Conservation (phyloP, 768 basidiomycete species). For the Kwoniella shandongensis region DNA sequence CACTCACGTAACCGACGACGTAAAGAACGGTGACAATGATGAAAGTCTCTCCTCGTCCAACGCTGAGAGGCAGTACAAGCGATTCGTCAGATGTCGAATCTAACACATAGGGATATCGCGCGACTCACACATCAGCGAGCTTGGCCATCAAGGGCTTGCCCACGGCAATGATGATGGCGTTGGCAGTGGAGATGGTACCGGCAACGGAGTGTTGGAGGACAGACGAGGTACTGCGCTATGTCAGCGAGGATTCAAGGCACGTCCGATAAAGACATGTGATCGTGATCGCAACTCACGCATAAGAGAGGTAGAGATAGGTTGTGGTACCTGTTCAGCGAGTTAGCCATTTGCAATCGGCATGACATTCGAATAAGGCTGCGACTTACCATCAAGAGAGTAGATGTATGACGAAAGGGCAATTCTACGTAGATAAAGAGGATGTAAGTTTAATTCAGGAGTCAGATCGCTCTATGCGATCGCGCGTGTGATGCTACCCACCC, state of each 20-base stretch:
- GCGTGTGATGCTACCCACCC: slow-evolving; percentile 55
- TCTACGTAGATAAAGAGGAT: too few relatives aligned
- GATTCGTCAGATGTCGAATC: background rate
- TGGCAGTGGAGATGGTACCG: slow-evolving; percentile 35
- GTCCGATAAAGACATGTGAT: background rate
- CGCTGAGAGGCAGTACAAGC: slow-evolving; percentile 23
- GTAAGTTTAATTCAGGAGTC: background rate
- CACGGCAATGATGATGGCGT: slow-evolving; percentile 56
- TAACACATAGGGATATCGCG: background rate
- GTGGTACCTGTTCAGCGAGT: slow-evolving; percentile 56
- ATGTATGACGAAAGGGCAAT: slow-evolving; percentile 71
- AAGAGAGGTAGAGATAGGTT: slow-evolving; percentile 65
- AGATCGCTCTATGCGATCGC: background rate
- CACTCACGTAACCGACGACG: slow-evolving; percentile 59
- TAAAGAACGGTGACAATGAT: slow-evolving; percentile 63
- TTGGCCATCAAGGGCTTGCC: slow-evolving; percentile 73
- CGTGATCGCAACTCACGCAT: slow-evolving; percentile 57
- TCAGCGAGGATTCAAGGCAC: slow-evolving; percentile 2
- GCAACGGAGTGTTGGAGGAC: slow-evolving; percentile 40
- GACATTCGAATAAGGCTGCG: background rate
- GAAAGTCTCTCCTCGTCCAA: slow-evolving; percentile 68
- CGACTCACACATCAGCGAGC: slow-evolving; percentile 63
- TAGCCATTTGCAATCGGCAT: background rate
- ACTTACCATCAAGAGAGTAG: slow-evolving; percentile 66
- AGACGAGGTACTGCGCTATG: slow-evolving; percentile 50